Percentiles rank a stretch among this genome's conserved stretches.
Conservation (phyloP, 1,284 basidiomycete genomes). For the Trametes polyzona region DNA sequence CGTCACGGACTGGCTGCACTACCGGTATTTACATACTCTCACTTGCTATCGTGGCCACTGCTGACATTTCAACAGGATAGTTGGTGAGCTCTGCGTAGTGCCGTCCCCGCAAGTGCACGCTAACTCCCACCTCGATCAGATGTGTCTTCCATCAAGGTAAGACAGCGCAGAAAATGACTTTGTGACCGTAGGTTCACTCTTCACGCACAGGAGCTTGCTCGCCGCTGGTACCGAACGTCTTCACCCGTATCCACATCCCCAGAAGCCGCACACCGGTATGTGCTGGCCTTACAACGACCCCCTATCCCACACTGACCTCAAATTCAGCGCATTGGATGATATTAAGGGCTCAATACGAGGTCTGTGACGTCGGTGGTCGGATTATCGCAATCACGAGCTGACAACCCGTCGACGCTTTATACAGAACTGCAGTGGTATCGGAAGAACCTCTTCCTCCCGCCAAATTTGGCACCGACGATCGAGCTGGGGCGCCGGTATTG, state of each 20-base stretch:
- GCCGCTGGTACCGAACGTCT: constrained; percentile 68
- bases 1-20: constrained; percentile 75
- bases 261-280: constrained; percentile 54
- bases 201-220: constrained; percentile 64
- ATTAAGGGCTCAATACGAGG: constrained; percentile 77
- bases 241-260: constrained; percentile 34
- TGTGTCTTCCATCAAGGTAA: constrained; percentile 80
- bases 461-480: constrained; percentile 13
- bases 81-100: constrained; percentile 21
- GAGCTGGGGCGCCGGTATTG: constrained; percentile 21
- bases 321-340: constrained; percentile 72
- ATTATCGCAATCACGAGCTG: neutral
- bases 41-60: neutral
- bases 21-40: constrained; percentile 55
- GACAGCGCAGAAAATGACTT: neutral
- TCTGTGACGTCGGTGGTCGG: constrained; percentile 32
- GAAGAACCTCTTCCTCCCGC: constrained; percentile 28
- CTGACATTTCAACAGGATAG: constrained; percentile 19
- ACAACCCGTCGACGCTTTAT: too few relatives aligned
- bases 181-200: neutral
- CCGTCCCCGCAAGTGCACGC: neutral
- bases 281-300: constrained; percentile 1
- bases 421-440: constrained; percentile 32
- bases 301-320: neutral
- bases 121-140: constrained; percentile 52